These are phyloP conservation scores for Bretschneidera sinensis DNA, from an alignment of 345 rosid species.

Conservation along the genomic window DNA sequence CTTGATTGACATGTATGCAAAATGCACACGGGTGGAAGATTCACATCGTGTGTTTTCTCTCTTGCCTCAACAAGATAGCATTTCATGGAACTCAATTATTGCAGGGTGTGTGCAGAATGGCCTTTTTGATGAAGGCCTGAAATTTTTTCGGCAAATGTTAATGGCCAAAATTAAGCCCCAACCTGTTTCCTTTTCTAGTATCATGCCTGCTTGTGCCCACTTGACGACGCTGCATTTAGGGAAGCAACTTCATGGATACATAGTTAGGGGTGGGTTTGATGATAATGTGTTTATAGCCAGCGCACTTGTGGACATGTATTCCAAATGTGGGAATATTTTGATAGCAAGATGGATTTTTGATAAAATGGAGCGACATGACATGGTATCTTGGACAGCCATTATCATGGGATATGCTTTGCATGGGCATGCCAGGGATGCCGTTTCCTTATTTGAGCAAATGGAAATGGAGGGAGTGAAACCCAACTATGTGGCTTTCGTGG, in stretches of 20 bases:
- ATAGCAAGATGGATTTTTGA: constrained; percentile 57
- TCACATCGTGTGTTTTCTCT: constrained; percentile 41
- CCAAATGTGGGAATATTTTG: constrained; percentile 75
- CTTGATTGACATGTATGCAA: constrained; percentile 82
- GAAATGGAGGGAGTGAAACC: constrained; percentile 61
- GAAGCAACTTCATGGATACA: constrained; percentile 77
- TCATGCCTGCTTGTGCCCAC: constrained; percentile 86
- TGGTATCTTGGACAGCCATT: constrained; percentile 87
- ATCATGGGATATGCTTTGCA: constrained; percentile 82
- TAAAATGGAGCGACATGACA: constrained; percentile 52
- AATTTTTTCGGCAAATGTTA: constrained; percentile 59
- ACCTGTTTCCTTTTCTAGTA: constrained; percentile 62
- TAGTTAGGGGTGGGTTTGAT: constrained; percentile 46
- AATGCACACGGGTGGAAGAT: constrained; percentile 50
- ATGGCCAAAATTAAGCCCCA: constrained; percentile 46
- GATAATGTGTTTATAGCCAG: constrained; percentile 60
- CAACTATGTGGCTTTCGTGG: constrained; percentile 59
- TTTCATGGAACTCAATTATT: constrained; percentile 75
- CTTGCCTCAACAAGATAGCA: constrained; percentile 46
- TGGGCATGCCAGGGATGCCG: constrained; percentile 63
- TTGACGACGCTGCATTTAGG: constrained; percentile 61
- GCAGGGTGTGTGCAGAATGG: constrained; percentile 78
- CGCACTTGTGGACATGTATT: constrained; percentile 84
- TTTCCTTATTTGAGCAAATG: constrained; percentile 68
- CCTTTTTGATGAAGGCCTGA: constrained; percentile 53